Evolutionary conservation across 2,329 filamentous ascomycete species (phyloP), one percentile per base, ranked within the genome.

Genomic region (Apiospora aurea): DNA sequence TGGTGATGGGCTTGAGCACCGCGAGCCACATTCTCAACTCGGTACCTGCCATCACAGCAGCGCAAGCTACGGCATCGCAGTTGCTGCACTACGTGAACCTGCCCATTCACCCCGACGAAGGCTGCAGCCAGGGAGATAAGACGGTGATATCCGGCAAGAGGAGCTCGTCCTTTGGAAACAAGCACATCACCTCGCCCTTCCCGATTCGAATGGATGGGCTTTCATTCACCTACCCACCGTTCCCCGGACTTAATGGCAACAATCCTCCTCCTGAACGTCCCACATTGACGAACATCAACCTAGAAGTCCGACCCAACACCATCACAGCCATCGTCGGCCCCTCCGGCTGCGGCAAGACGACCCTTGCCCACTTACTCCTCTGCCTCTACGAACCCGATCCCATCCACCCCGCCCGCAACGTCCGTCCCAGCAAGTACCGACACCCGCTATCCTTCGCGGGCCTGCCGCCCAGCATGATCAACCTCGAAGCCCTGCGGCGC

Each of bases 311-410:
- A 3, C 57, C 57, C 29, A 7, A 41, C 10, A 64, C 57, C 21
- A 64, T 64, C 18, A 64, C 57, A 1, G 94, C 94, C 2, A 90
- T 98, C 26, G 94, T 97, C 2, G 95, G 96, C 0, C 84, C 89
- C 0, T 97, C 95, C 0, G 96, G 96, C 0, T 94, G 92, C n/a
- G 96, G 96, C 0, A 98, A 99, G 82, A 95, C 93, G 18, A 98
- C 96, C 0, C 86, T 98, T 47, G 87, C 92, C 0, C 89, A 92
- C 0, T 83, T 98, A 0, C 85, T 98, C 0, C 83, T 97, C 4
- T 90, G 92, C 0, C 85, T 98, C 0, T 94, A 96, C 75, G 75
- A 81, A 1, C 85, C 87, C 6, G 74, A 78, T 0, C 44, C 71
- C n/a, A 67, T 49, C 2, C 71, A 67, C 10, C 14, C 49, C 13